phyloP scores from a whole-genome alignment of 2,329 filamentous ascomycete species.

The Hirsutella thompsonii region DNA sequence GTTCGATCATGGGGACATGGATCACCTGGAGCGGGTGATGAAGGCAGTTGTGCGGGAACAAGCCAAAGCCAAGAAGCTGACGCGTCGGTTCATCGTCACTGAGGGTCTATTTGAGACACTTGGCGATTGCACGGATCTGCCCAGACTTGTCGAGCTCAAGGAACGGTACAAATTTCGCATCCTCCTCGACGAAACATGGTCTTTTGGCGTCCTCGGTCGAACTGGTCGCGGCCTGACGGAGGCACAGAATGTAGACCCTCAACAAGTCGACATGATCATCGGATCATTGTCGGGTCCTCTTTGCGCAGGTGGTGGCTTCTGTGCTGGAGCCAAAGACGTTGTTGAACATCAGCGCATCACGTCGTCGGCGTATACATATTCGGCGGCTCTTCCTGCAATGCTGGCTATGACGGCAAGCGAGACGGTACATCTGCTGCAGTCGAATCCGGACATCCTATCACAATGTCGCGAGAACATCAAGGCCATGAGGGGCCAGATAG shows the following conservation, averaged over 20 bases:
- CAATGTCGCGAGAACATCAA: slow-evolving; percentile 78
- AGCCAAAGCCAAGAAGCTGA: slow-evolving; percentile 70
- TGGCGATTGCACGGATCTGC: slow-evolving; percentile 74
- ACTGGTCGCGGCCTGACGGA: slow-evolving; percentile 90
- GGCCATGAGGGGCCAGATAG: slow-evolving; percentile 73
- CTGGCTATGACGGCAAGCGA: slow-evolving; percentile 92
- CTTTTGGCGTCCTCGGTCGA: slow-evolving; percentile 84
- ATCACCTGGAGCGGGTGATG: slow-evolving; percentile 77
- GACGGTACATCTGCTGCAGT: slow-evolving; percentile 74
- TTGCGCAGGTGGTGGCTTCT: slow-evolving; percentile 91
- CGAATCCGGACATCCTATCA: slow-evolving; percentile 67
- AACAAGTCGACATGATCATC: slow-evolving; percentile 93
- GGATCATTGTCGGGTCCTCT: slow-evolving; percentile 83
- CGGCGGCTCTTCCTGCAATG: slow-evolving; percentile 85
- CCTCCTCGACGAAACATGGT: slow-evolving; percentile 95
- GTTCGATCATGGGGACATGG: slow-evolving; percentile 95
- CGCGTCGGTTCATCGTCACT: slow-evolving; percentile 87
- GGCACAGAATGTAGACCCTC: slow-evolving; percentile 88
- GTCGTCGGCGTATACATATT: slow-evolving; percentile 87
- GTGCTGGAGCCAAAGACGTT: slow-evolving; percentile 80
- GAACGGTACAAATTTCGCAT: slow-evolving; percentile 96
- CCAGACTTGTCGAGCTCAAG: slow-evolving; percentile 85
- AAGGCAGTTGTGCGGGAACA: slow-evolving; percentile 80
- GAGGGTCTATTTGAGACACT: slow-evolving; percentile 88
- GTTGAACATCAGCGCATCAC: slow-evolving; percentile 94